A percentile compares a stretch with the other conserved stretches of the same genome.
Evolutionary conservation across 164 flowering plant genomes (phyloP).

Genomic region (Vitis amurensis): DNA sequence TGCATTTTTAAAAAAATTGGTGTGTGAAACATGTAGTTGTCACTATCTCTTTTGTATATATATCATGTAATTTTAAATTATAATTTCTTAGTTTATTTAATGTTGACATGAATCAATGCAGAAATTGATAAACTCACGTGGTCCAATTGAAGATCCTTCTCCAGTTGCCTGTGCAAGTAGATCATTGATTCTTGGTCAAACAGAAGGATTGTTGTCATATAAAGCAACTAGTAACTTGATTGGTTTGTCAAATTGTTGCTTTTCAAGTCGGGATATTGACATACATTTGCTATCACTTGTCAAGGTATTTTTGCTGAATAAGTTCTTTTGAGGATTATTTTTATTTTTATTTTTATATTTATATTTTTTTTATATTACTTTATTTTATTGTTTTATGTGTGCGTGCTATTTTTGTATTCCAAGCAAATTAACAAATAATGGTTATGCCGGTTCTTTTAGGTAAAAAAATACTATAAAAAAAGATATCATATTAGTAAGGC

Average conservation of each 20-base stretch:
- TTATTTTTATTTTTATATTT: background rate
- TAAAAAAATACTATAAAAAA: background rate
- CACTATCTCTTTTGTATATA: background rate
- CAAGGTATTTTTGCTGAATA: slow-evolving; percentile 45
- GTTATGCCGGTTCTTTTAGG: background rate
- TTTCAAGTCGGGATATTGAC: slow-evolving; percentile 62
- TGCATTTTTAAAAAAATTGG: slow-evolving; percentile 1
- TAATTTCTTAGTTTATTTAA: slow-evolving; percentile 16
- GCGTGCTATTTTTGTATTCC: background rate
- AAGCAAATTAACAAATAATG: background rate
- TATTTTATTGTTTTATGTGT: background rate
- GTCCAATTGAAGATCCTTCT: slow-evolving; percentile 88
- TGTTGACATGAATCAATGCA: slow-evolving; percentile 48
- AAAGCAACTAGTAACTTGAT: slow-evolving; percentile 71
- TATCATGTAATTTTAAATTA: background rate
- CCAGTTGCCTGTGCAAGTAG: slow-evolving; percentile 58
- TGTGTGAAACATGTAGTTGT: background rate
- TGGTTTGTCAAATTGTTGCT: slow-evolving; percentile 57
- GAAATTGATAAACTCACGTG: slow-evolving; percentile 68
- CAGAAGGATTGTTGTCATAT: slow-evolving; percentile 70
- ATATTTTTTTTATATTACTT: background rate
- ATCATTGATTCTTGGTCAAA: slow-evolving; percentile 53
- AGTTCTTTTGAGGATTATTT: background rate
- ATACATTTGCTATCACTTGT: slow-evolving; percentile 67
- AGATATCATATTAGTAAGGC: too few relatives aligned